Base-by-base conservation (phyloP, 176 grass and related monocot species). In the Oryza nivara region DNA sequence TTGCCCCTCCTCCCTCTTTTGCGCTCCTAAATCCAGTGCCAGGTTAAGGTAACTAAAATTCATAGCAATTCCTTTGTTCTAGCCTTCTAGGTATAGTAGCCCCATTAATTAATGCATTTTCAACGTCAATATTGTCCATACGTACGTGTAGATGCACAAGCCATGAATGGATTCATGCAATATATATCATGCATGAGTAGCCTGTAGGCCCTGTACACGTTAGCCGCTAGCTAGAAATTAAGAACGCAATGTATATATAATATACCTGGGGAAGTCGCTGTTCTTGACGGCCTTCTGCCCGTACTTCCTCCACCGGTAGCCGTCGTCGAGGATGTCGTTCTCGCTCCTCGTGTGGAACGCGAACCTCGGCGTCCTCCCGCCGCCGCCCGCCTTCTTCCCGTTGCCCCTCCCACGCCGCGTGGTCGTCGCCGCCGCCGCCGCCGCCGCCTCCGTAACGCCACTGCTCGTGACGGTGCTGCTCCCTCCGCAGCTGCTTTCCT, bases 271-370 rank as follows among this genome's bases (percentile, higher is more conserved):
- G 41, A 56, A 91, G 2, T 56, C 60, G 76, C 92, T 94, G 83
- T 97, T 97, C 84, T 97, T 97, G 76, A 94, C 95, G n/a, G 92
- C 92, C 88, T 97, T 97, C 77, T 97, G 95, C 32, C 95, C 95
- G 38, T 97, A 97, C 77, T 97, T 97, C 75, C 95, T 87, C 95
- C 95, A 97, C 36, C 96, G 76, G 76, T 95, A 98, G 43, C 96
- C 96, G 44, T 98, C 96, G 79, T 98, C 92, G 52, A 98, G 89
- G 44, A 97, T 85, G 77, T 97, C 95, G 84, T 74, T 92, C 36
- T 82, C 71, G 80, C 90, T 97, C 92, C 84, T 92, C 46, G 95
- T 94, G 82, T 94, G 88, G 89, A 97, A 97, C 56, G 92, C 95
- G 44, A 94, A 93, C 82, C 92, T 75, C 51, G 90, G 90, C 56